Evolutionary conservation across 345 rosid genomes (phyloP).

Genomic region (Aquilaria yunnanensis): DNA sequence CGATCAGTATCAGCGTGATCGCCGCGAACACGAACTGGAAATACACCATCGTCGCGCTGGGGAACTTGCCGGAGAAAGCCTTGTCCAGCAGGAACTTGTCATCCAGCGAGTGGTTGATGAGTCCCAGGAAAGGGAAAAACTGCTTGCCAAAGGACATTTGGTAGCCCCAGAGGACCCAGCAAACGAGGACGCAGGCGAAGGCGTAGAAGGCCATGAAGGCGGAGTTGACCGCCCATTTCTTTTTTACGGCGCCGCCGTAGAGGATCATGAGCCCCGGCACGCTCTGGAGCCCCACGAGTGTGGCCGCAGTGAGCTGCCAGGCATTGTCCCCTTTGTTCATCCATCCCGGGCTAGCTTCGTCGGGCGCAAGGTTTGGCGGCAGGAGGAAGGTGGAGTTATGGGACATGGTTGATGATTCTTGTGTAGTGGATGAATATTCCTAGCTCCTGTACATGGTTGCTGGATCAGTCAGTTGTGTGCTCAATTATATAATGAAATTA

Average conservation of each 20-base stretch:
- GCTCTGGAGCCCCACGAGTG: conserved; percentile 36
- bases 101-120: conserved; percentile 20
- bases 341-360: conserved; percentile 29
- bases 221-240: conserved; percentile 40
- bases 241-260: conserved; percentile 35
- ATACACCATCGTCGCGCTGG: conserved; percentile 33
- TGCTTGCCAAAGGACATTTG: conserved; percentile 25
- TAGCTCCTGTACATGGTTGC: too few species aligned
- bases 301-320: conserved; percentile 41
- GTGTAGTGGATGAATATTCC: too few species aligned
- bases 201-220: conserved; percentile 49
- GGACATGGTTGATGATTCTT: too few species aligned
- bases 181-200: conserved; percentile 31
- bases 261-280: conserved; percentile 37
- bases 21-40: conserved; percentile 38
- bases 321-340: conserved; percentile 45
- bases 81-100: conserved; percentile 20
- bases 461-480: too few species aligned
- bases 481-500: too few species aligned
- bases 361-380: neutral
- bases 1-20: conserved; percentile 30
- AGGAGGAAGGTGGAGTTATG: neutral
- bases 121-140: conserved; percentile 21
- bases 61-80: conserved; percentile 17
- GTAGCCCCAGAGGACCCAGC: conserved; percentile 42